phyloP scores from a whole-genome alignment of 2,329 filamentous ascomycete genomes.

The Pseudogymnoascus sp. region DNA sequence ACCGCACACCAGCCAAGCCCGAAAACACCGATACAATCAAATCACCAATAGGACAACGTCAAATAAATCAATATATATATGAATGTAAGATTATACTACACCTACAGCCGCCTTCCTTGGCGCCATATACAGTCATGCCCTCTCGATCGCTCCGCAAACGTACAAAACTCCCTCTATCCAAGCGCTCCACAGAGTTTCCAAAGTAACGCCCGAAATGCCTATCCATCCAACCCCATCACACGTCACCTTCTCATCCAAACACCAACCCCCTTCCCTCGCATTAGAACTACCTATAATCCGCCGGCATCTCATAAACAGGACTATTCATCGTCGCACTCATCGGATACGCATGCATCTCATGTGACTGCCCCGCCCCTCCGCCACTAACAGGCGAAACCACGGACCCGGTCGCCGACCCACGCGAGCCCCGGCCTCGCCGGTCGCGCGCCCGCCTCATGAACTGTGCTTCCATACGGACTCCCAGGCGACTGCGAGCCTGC shows the following conservation, averaged over 20 bases:
- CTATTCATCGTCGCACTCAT: slow-evolving; percentile 4
- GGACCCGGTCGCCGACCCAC: background rate
- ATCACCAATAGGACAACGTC: background rate
- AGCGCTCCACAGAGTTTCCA: background rate
- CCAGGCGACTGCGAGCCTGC: background rate
- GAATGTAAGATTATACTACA: background rate
- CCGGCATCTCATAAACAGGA: background rate
- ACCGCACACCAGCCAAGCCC: background rate
- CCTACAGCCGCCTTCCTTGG: background rate
- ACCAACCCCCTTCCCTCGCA: background rate
- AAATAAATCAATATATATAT: background rate
- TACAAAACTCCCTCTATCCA: background rate
- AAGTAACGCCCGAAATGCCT: background rate
- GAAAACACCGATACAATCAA: background rate
- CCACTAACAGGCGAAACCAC: background rate
- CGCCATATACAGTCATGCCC: background rate
- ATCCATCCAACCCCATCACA: background rate
- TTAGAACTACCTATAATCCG: background rate
- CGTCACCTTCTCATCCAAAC: background rate
- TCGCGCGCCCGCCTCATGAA: background rate
- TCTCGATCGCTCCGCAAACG: background rate
- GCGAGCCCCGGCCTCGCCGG: background rate
- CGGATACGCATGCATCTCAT: background rate
- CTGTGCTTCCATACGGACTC: background rate
- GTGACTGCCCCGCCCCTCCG: background rate